Evolutionary conservation across 371 early-diverging fungal species (phyloP), one percentile per base, ranked within the genome.

Genomic region (Furculomyces boomerangus): DNA sequence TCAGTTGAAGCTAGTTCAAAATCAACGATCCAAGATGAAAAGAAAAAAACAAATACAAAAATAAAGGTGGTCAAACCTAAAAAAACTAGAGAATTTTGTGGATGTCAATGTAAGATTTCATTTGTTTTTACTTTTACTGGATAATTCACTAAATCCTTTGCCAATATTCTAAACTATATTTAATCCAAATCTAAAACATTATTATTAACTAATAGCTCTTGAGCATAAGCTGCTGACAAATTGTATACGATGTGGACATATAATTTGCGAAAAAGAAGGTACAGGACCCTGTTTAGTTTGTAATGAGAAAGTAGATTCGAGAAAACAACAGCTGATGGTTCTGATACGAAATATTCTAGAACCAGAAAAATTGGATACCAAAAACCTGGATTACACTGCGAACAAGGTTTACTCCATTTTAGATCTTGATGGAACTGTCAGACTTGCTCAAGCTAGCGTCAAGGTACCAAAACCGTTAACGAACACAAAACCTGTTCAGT

Each of bases 241-340:
- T 61, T 93, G 93, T 57, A 62, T 93, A 27, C 75, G 65, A 30
- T 93, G 93, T 60, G 93, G 93, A 18, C 86, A 84, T 54, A 87
- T 93, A 54, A 77, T 90, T 16, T 93, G 93, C 63, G 67, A 72
- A 1, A 55, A 63, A 18, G 91, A 93, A 57, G 90, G 90, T 0
- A 75, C 81, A 0, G 91, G 90, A 0, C 84, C 89, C 3, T 93
- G 93, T 60, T 77, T 83, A 31, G 80, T 76, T 55, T 93, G 93
- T 62, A 80, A 79, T 2, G 71, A 68, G 7, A 72, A 77, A 0
- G 86, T 92, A 0, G 65, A 82, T 14, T 56, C 55, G 55, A 60
- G 59, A 43, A 60, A 67, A 25, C 68, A 79, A 26, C 69, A 71
- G 28, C 63, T 79, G 44, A 67, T 68, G 58, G 71, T 52, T 56